Percentiles rank a stretch among this genome's conserved stretches.
phyloP scores from a whole-genome alignment of 345 rosid species.

The Rhizophora mangle region DNA sequence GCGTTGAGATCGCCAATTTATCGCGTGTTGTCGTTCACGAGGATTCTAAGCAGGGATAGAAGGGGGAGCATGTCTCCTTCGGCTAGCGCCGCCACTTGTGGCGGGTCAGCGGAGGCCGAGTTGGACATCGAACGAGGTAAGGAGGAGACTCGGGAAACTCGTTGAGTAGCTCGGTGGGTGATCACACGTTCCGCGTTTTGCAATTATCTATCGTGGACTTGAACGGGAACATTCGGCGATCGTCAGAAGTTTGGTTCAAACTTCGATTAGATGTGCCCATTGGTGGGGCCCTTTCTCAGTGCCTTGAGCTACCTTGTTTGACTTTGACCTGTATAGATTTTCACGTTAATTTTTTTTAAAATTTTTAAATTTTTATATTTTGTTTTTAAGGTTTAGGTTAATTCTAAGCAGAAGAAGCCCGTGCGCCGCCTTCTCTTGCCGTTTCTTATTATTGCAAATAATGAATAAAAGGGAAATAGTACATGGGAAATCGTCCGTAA shows the following conservation, averaged over 20 bases:
- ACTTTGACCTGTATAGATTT: constrained; percentile 11
- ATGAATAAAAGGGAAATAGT: no score
- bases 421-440: no score
- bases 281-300: neutral
- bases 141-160: constrained; percentile 24
- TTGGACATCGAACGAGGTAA: constrained; percentile 43
- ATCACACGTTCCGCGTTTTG: neutral
- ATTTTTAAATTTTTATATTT: neutral
- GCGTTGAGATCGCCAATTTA: constrained; percentile 49
- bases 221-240: constrained; percentile 1
- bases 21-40: constrained; percentile 54
- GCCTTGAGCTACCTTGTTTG: neutral
- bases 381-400: neutral
- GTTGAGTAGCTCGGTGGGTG: neutral
- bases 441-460: no score
- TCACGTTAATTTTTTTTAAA: neutral
- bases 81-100: constrained; percentile 16
- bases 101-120: constrained; percentile 28
- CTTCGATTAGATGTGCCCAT: neutral
- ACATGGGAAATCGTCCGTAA: no score
- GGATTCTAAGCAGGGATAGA: constrained; percentile 52
- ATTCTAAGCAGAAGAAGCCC: no score
- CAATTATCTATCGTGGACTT: neutral
- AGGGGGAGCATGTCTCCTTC: constrained; percentile 33
- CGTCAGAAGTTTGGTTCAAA: neutral